Percentiles rank a stretch among this genome's conserved stretches.
These are phyloP conservation scores for Trichothecium roseum DNA, from an alignment of 2,329 filamentous ascomycete genomes.

Conservation along the genomic window DNA sequence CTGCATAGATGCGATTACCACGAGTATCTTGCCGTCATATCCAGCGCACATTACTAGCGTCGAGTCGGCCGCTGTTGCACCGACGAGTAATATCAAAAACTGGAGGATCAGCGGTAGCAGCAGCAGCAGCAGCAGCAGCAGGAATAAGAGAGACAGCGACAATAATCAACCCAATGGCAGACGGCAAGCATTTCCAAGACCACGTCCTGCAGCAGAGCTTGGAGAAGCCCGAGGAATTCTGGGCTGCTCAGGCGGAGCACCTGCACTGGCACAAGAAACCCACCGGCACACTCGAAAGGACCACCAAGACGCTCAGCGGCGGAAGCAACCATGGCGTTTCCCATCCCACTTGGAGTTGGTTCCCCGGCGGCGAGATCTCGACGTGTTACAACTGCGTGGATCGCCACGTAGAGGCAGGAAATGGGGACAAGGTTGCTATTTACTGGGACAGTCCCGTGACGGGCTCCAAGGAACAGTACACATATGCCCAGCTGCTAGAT, in stretches of 20 bases:
- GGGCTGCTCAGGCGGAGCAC: slow-evolving; percentile 62
- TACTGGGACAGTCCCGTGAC: slow-evolving; percentile 85
- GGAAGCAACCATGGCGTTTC: too few relatives aligned
- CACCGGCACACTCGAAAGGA: slow-evolving; percentile 45
- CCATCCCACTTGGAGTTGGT: slow-evolving; percentile 82
- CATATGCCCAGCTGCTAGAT: slow-evolving; percentile 63
- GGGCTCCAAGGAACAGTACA: slow-evolving; percentile 57
- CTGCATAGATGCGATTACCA: too few relatives aligned
- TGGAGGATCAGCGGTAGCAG: too few relatives aligned
- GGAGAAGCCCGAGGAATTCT: slow-evolving; percentile 61
- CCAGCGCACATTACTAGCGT: too few relatives aligned
- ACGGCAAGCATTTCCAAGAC: slow-evolving; percentile 37
- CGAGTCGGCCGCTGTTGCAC: too few relatives aligned
- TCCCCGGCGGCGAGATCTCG: slow-evolving; percentile 76
- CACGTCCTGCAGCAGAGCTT: slow-evolving; percentile 48
- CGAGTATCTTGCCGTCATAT: too few relatives aligned
- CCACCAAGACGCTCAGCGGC: slow-evolving; percentile 51
- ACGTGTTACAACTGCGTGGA: slow-evolving; percentile 90
- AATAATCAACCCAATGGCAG: too few relatives aligned
- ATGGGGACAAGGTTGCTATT: slow-evolving; percentile 64
- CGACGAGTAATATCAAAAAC: too few relatives aligned
- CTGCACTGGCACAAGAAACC: slow-evolving; percentile 77
- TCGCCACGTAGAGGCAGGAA: slow-evolving; percentile 72
- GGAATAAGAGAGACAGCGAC: too few relatives aligned
- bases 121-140: neutral